Evolutionary conservation across 2,329 filamentous ascomycete species (phyloP).

Genomic region (Botrytis fabae): DNA sequence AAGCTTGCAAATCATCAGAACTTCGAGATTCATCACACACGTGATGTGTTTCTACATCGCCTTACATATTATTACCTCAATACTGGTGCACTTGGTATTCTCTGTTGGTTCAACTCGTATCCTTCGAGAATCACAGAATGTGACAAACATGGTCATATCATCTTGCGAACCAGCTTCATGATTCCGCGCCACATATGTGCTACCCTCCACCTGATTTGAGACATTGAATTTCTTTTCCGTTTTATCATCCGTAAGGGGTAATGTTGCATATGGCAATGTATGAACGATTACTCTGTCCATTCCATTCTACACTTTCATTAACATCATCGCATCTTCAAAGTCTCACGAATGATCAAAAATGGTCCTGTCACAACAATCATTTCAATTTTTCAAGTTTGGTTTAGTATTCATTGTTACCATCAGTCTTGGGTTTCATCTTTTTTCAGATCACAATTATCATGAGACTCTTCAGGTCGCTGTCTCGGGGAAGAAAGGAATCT

Average conservation of each 20-base stretch:
- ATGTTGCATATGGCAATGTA: background rate
- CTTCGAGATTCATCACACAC: background rate
- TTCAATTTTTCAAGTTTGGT: conserved; percentile 25
- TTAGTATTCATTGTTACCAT: conserved; percentile 2
- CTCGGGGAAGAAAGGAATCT: conserved; percentile 22
- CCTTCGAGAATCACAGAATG: no score
- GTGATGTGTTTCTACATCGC: background rate
- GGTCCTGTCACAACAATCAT: conserved; percentile 3
- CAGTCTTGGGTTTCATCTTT: conserved; percentile 1
- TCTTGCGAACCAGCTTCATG: background rate
- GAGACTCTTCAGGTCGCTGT: conserved; percentile 10
- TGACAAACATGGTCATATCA: background rate
- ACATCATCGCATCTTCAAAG: background rate
- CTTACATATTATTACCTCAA: background rate
- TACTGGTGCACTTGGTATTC: background rate
- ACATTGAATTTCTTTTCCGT: conserved; percentile 1
- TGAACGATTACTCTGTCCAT: background rate
- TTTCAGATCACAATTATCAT: conserved; percentile 20
- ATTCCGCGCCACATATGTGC: conserved; percentile 7
- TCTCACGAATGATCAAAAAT: background rate
- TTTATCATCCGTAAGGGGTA: conserved; percentile 5
- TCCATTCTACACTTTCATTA: background rate
- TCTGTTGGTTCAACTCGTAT: background rate
- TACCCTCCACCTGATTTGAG: background rate
- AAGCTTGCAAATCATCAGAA: background rate